Percentiles rank a stretch among this genome's conserved stretches.
These are phyloP conservation scores for Xylaria sp. DNA, from an alignment of 2,329 filamentous ascomycete genomes.

Conservation along the genomic window DNA sequence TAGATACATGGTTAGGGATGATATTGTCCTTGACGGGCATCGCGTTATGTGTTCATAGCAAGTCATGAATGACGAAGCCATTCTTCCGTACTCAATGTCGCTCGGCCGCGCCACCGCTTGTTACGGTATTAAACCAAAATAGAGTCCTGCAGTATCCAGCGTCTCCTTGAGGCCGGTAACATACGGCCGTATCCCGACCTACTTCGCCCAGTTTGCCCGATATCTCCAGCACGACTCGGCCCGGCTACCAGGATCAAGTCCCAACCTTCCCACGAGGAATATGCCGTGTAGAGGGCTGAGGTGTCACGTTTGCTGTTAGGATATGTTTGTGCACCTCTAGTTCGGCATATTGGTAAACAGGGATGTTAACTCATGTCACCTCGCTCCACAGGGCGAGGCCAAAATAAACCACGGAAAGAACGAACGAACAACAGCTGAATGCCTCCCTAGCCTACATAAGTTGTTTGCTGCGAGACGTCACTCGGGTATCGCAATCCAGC, in stretches of 20 bases:
- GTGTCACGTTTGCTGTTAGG: not conserved
- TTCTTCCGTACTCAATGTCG: not conserved
- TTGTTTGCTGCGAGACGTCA: not conserved
- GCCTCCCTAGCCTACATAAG: not conserved
- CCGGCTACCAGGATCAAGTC: not conserved
- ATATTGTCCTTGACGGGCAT: constrained; percentile 38
- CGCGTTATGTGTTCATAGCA: constrained; percentile 41
- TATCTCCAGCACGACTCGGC: not conserved
- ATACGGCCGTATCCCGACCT: not conserved
- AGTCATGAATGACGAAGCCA: constrained; percentile 30
- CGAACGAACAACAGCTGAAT: no score
- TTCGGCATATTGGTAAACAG: not conserved
- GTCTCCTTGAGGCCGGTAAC: not conserved
- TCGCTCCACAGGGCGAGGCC: not conserved
- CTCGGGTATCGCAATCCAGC: no score
- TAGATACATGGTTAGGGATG: constrained; percentile 43
- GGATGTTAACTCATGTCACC: not conserved
- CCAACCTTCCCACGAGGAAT: not conserved
- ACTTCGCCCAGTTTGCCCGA: not conserved
- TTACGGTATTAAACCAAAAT: not conserved
- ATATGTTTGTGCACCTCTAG: not conserved
- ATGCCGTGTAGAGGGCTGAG: not conserved
- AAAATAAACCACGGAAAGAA: no score
- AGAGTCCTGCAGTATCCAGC: not conserved
- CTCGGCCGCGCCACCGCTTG: not conserved